Base-by-base conservation (phyloP, 2,329 filamentous ascomycete genomes). In the Trichoderma sp. region DNA sequence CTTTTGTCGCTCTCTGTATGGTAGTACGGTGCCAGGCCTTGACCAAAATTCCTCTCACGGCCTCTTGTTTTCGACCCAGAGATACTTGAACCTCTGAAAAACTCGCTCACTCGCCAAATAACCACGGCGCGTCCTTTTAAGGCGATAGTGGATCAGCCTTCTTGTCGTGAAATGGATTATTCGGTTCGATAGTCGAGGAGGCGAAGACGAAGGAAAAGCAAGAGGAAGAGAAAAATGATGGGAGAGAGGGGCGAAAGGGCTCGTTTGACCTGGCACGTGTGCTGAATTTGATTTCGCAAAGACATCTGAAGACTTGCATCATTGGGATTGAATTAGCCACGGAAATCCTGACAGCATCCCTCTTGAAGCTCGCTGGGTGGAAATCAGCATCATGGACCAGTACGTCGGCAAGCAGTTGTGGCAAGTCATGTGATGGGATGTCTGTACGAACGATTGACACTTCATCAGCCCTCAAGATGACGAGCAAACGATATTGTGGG, bases 111-210 rank as follows among this genome's bases (percentile, higher is more conserved):
- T 21, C 43, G 8, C 7, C 8, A 21, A 4, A 47, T n/a, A 21
- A 47, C 9, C 9, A 21, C 43, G 3, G 3, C 11, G 9, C 8
- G 43, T 3, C 11, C 43, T 47, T 47, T 8, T 4, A 21, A 47
- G 4, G 1, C 8, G 4, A 21, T 0, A 21, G 1, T 47, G 2
- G 3, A 21, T 47, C 9, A 47, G n/a, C 3, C 2, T 1, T 2
- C 18, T 47, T 21, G 18, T 11, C 4, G 0, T 9, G 1, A 47
- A 3, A 11, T 47, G 7, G 18, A n/a, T 11, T 9, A 6, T 1
- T 47, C n/a, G 8, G 8, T 0, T 43, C 43, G 18, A 1, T 5
- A 21, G n/a, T 3, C 8, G 43, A 47, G 18, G 43, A 21, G 43
- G 8, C 0, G 8, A 47, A 2, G 4, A 12, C 18, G n/a, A 47